Conservation (phyloP, 805 yeast species). For the Metschnikowia bowlesiae region DNA sequence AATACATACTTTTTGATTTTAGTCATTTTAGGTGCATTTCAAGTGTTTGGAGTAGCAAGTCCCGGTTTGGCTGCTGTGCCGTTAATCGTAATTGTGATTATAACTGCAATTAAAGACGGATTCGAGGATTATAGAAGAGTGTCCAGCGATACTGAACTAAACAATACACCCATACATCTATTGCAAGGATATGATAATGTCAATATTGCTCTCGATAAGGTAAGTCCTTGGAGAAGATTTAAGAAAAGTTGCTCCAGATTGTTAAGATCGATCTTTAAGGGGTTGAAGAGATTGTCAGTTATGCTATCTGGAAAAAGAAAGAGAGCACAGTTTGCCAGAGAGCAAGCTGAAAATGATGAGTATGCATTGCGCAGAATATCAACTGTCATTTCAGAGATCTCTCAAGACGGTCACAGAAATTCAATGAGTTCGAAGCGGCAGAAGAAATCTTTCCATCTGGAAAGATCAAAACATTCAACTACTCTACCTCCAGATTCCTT, state of each 20-base stretch:
- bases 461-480: constrained; percentile 5
- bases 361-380: constrained; percentile 33
- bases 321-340: constrained; percentile 24
- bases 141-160: constrained; percentile 64
- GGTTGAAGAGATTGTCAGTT: constrained; percentile 21
- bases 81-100: constrained; percentile 66
- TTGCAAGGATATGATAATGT: constrained; percentile 51
- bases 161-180: constrained; percentile 59
- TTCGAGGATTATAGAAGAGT: constrained; percentile 78
- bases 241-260: constrained; percentile 52
- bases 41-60: constrained; percentile 74
- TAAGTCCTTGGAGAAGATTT: constrained; percentile 63
- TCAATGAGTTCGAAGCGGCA: constrained; percentile 8
- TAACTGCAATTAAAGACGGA: constrained; percentile 78
- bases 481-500: constrained; percentile 18
- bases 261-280: constrained; percentile 15
- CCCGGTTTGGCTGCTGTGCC: constrained; percentile 77
- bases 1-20: constrained; percentile 79
- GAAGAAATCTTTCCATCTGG: constrained; percentile 15
- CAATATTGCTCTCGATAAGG: constrained; percentile 51
- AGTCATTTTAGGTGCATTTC: constrained; percentile 74
- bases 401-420: constrained; percentile 11
- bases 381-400: constrained; percentile 34
- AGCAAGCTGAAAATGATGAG: constrained; percentile 23
- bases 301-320: constrained; percentile 23